Percentiles rank a stretch among this genome's conserved stretches.
These are phyloP conservation scores for Penicillium psychrofluorescens DNA, from an alignment of 495 filamentous ascomycete genomes.

Conservation along the genomic window DNA sequence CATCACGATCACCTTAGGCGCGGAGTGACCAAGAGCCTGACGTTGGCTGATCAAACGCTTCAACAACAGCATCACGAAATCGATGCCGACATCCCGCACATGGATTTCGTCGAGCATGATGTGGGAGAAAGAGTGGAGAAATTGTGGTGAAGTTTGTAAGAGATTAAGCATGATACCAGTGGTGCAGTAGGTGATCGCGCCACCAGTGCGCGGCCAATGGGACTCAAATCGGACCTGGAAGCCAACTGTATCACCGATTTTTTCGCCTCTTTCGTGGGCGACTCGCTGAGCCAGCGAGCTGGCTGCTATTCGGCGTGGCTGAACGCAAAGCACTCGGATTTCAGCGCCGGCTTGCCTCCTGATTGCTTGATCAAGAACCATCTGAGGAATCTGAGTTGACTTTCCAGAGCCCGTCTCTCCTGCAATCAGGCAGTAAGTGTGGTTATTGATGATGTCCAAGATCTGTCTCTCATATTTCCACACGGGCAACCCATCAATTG, in stretches of 20 bases:
- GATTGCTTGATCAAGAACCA: conserved; percentile 48
- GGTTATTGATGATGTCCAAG: conserved; percentile 39
- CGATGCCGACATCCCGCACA: conserved; percentile 48
- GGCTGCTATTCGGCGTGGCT: conserved; percentile 52
- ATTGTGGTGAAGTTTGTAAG: conserved; percentile 30
- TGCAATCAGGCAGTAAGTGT: conserved; percentile 46
- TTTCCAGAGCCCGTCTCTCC: conserved; percentile 55
- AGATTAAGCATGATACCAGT: conserved; percentile 48
- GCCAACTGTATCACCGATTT: conserved; percentile 41
- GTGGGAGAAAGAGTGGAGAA: conserved; percentile 41
- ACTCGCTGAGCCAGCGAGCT: conserved; percentile 48
- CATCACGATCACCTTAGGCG: conserved; percentile 51
- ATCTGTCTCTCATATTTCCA: conserved; percentile 34
- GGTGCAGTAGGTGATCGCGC: conserved; percentile 52
- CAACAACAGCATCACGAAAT: conserved; percentile 48
- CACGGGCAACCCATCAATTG: conserved; percentile 41
- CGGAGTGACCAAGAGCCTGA: conserved; percentile 18
- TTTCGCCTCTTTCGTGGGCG: conserved; percentile 45
- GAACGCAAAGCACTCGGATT: conserved; percentile 42
- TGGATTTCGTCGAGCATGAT: conserved; percentile 57
- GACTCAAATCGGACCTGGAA: conserved; percentile 47
- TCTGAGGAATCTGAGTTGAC: conserved; percentile 56
- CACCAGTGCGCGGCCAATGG: conserved; percentile 1
- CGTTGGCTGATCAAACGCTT: conserved; percentile 38
- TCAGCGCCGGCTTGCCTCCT: conserved; percentile 2